Evolutionary conservation across 2,329 filamentous ascomycete species (phyloP).

Genomic region (Verticillium klebahnii): DNA sequence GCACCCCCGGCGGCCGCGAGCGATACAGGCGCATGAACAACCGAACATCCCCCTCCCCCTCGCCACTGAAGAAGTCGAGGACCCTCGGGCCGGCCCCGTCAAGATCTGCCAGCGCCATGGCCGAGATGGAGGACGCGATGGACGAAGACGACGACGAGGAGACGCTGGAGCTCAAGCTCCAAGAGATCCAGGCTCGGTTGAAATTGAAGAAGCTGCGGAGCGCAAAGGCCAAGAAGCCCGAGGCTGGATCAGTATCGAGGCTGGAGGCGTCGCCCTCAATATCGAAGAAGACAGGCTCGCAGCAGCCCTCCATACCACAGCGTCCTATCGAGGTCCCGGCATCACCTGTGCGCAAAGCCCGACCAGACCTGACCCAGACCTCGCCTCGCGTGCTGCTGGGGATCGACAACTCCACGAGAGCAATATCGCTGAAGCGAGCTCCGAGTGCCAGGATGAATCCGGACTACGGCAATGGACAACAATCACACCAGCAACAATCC

Average conservation of each 20-base stretch:
- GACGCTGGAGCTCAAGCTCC: conserved; percentile 77
- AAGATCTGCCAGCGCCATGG: conserved; percentile 9
- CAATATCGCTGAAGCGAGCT: conserved; percentile 79
- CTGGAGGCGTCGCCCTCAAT: neutral
- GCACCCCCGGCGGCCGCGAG: conserved; percentile 74
- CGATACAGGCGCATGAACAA: conserved; percentile 65
- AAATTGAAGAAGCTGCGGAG: conserved; percentile 84
- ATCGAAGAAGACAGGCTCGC: conserved; percentile 21
- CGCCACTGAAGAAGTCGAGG: conserved; percentile 50
- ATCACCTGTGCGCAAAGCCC: conserved; percentile 61
- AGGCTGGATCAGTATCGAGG: neutral
- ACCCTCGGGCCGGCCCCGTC: conserved; percentile 22
- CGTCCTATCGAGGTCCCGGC: conserved; percentile 65
- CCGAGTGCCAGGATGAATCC: conserved; percentile 38
- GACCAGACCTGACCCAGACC: conserved; percentile 43
- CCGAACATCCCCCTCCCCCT: conserved; percentile 63
- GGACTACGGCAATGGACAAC: conserved; percentile 20
- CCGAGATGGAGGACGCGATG: conserved; percentile 29
- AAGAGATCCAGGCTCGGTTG: conserved; percentile 82
- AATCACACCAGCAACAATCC: conserved; percentile 3
- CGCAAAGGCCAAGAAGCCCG: conserved; percentile 35
- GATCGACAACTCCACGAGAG: conserved; percentile 80
- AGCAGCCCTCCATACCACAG: conserved; percentile 1
- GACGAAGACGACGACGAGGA: conserved; percentile 82
- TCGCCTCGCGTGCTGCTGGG: conserved; percentile 81